These are phyloP conservation scores for Alternaria sp. DNA, from an alignment of 2,329 filamentous ascomycete genomes.

Conservation along the genomic window DNA sequence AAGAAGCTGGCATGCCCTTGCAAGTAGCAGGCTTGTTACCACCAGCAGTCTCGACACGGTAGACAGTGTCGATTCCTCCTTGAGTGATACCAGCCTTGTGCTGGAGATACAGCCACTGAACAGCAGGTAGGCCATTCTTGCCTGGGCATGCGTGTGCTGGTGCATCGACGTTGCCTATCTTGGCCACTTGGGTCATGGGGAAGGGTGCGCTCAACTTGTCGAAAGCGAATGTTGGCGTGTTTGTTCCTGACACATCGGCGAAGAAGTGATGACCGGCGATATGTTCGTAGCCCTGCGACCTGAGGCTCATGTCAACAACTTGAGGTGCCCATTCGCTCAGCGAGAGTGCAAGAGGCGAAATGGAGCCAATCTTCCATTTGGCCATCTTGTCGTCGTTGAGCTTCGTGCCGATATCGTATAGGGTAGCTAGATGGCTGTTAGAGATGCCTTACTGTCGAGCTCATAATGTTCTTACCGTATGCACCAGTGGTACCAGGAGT, in stretches of 20 bases:
- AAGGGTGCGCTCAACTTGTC: slow-evolving; percentile 48
- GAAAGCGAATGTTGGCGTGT: slow-evolving; percentile 68
- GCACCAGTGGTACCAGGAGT: slow-evolving; percentile 46
- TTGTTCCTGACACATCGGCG: slow-evolving; percentile 42
- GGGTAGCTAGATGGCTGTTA: slow-evolving; percentile 37
- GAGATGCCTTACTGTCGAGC: not conserved
- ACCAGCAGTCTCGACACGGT: slow-evolving; percentile 59
- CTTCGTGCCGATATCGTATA: slow-evolving; percentile 47
- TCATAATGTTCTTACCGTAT: slow-evolving; percentile 32
- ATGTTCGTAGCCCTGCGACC: slow-evolving; percentile 39
- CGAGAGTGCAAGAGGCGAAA: slow-evolving; percentile 46
- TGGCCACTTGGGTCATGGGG: slow-evolving; percentile 56
- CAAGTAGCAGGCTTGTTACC: slow-evolving; percentile 54
- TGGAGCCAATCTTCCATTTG: slow-evolving; percentile 42
- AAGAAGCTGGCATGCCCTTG: slow-evolving; percentile 38
- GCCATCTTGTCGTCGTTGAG: slow-evolving; percentile 42
- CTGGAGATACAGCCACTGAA: slow-evolving; percentile 58
- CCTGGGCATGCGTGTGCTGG: slow-evolving; percentile 56
- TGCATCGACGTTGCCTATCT: slow-evolving; percentile 60
- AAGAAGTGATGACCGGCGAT: slow-evolving; percentile 75
- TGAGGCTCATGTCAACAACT: slow-evolving; percentile 38
- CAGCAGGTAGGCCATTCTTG: slow-evolving; percentile 46
- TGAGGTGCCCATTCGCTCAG: slow-evolving; percentile 27
- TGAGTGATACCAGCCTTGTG: slow-evolving; percentile 49
- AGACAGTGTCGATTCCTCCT: slow-evolving; percentile 56